These are phyloP conservation scores for Roridomyces roridus DNA, from an alignment of 768 basidiomycete genomes.

Conservation along the genomic window DNA sequence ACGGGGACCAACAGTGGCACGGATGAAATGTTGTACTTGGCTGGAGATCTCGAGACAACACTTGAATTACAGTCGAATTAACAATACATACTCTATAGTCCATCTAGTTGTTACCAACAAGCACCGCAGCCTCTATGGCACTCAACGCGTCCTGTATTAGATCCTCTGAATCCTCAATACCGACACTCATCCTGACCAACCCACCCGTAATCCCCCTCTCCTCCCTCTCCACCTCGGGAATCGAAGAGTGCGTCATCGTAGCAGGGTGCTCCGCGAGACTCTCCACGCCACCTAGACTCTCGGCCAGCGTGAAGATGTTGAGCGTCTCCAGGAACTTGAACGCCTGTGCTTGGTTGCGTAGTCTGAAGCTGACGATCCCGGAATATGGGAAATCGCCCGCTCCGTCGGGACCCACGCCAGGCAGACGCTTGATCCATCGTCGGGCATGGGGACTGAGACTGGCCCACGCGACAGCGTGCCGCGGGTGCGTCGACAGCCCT, in stretches of 20 bases:
- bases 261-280: conserved; percentile 87
- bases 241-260: conserved; percentile 86
- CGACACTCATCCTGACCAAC: conserved; percentile 82
- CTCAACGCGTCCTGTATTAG: conserved; percentile 72
- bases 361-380: conserved; percentile 88
- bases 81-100: not conserved
- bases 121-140: conserved; percentile 57
- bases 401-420: conserved; percentile 39
- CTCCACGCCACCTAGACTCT: conserved; percentile 92
- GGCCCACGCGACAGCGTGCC: conserved; percentile 66
- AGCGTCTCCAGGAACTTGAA: conserved; percentile 71
- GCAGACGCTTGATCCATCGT: conserved; percentile 58
- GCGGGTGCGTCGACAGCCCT: conserved; percentile 72
- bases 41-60: no score
- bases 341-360: conserved; percentile 61
- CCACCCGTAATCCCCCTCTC: conserved; percentile 79
- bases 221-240: conserved; percentile 71
- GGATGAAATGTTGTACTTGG: no score
- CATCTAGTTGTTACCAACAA: not conserved
- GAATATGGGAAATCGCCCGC: conserved; percentile 81
- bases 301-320: conserved; percentile 80
- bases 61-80: no score
- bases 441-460: conserved; percentile 74
- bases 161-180: conserved; percentile 89
- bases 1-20: no score